Percentiles rank a stretch among this genome's conserved stretches.
These are phyloP conservation scores for Penicillium parvum DNA, from an alignment of 495 filamentous ascomycete species.

Conservation along the genomic window DNA sequence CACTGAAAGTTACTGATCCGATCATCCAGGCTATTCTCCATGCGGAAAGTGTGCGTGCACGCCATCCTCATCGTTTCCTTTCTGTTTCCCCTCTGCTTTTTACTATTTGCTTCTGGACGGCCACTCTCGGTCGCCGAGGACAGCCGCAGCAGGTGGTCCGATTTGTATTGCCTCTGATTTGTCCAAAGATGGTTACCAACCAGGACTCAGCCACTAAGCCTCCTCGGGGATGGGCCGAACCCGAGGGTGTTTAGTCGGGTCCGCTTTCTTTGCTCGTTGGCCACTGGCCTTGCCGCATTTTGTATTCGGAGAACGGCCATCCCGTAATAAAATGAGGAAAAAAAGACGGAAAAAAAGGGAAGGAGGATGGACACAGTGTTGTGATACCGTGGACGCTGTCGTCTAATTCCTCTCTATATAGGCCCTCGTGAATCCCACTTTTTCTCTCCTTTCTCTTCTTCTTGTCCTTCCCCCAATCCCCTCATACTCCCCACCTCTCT, in stretches of 20 bases:
- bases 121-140: background rate
- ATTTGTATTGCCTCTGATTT: conserved; percentile 1
- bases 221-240: no score
- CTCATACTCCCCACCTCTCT: background rate
- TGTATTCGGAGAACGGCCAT: conserved; percentile 7
- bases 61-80: background rate
- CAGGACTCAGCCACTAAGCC: background rate
- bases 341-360: conserved; percentile 4
- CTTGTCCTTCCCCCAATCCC: background rate
- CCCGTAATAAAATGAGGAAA: conserved; percentile 7
- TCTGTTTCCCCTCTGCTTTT: background rate
- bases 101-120: background rate
- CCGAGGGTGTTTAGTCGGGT: no score
- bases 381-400: conserved; percentile 1
- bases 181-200: background rate
- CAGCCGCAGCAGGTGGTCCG: background rate
- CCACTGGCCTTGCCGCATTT: conserved; percentile 10
- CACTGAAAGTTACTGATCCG: no score
- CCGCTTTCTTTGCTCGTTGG: background rate
- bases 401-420: conserved; percentile 14
- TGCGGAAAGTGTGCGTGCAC: background rate
- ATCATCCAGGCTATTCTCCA: background rate
- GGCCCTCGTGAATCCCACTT: conserved; percentile 6
- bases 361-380: background rate
- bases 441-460: conserved; percentile 2